Conservation (phyloP, 805 yeast genomes). For the Ogataea allantospora region DNA sequence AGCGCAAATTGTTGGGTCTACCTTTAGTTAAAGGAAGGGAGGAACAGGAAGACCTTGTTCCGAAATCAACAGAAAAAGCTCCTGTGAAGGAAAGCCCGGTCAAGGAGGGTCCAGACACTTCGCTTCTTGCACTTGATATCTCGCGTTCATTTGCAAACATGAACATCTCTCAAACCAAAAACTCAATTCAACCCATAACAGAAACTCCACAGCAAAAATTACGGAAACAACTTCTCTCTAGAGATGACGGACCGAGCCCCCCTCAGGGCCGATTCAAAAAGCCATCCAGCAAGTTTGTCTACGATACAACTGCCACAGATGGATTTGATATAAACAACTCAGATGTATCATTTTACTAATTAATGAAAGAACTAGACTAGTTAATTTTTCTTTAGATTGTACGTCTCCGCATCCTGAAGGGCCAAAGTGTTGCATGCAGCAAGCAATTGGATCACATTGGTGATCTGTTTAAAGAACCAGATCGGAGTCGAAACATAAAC, state of each 20-base stretch:
- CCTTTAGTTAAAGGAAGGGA: conserved; percentile 13
- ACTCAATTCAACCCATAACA: neutral
- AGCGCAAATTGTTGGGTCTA: conserved; percentile 47
- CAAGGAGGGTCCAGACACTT: conserved; percentile 17
- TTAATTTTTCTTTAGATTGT: conserved; percentile 13
- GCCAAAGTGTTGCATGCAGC: conserved; percentile 85
- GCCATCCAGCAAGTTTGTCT: conserved; percentile 24
- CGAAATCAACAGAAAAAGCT: neutral
- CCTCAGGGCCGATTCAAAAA: conserved; percentile 11
- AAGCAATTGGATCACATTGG: conserved; percentile 83
- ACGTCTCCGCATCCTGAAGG: conserved; percentile 62
- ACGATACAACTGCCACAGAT: conserved; percentile 13
- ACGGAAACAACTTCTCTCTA: conserved; percentile 13
- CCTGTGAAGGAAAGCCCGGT: conserved; percentile 2
- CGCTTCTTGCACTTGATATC: conserved; percentile 25
- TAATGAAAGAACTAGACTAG: conserved; percentile 1
- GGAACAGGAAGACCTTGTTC: conserved; percentile 9
- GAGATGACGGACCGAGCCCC: conserved; percentile 8
- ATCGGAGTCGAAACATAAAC: conserved; percentile 71
- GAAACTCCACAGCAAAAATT: conserved; percentile 5
- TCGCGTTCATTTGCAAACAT: conserved; percentile 31
- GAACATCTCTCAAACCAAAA: conserved; percentile 20
- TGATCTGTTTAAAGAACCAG: conserved; percentile 86
- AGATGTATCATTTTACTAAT: conserved; percentile 20
- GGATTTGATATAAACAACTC: conserved; percentile 19